phyloP scores from a whole-genome alignment of 441 rosid genomes.

The Erysimum cheiri region DNA sequence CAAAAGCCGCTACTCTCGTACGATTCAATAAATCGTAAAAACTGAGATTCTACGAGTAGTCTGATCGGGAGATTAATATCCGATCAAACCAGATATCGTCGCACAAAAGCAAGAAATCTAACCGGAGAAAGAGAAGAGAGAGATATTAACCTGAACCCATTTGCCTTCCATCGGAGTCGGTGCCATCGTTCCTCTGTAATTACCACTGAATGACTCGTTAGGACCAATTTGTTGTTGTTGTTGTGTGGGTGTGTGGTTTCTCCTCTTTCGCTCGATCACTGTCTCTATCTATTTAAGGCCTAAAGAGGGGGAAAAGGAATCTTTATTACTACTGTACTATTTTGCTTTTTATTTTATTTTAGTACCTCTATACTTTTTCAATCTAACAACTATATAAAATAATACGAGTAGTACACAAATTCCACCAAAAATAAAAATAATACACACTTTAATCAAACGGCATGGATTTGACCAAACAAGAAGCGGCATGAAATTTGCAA shows the following conservation, averaged over 20 bases:
- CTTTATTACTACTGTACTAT: background rate
- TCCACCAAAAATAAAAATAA: no score
- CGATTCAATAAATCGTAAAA: background rate
- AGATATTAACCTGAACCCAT: constrained; percentile 63
- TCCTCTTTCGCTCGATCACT: background rate
- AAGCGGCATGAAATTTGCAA: constrained; percentile 26
- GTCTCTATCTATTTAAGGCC: constrained; percentile 36
- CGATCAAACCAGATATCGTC: background rate
- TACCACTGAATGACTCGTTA: constrained; percentile 5
- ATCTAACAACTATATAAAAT: no score
- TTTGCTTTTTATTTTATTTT: background rate
- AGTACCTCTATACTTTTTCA: background rate
- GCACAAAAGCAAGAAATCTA: background rate
- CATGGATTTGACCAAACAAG: background rate
- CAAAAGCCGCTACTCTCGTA: background rate
- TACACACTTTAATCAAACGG: constrained; percentile 13
- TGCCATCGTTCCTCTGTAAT: constrained; percentile 34
- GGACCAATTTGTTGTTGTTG: constrained; percentile 1
- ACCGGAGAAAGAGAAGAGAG: constrained; percentile 3
- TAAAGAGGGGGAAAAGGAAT: constrained; percentile 14
- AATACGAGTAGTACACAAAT: no score
- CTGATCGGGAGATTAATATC: background rate
- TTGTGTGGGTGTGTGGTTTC: constrained; percentile 1
- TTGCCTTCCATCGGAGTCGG: constrained; percentile 53
- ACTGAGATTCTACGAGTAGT: background rate